phyloP scores from a whole-genome alignment of 345 rosid species.

The Triadica sebifera region DNA sequence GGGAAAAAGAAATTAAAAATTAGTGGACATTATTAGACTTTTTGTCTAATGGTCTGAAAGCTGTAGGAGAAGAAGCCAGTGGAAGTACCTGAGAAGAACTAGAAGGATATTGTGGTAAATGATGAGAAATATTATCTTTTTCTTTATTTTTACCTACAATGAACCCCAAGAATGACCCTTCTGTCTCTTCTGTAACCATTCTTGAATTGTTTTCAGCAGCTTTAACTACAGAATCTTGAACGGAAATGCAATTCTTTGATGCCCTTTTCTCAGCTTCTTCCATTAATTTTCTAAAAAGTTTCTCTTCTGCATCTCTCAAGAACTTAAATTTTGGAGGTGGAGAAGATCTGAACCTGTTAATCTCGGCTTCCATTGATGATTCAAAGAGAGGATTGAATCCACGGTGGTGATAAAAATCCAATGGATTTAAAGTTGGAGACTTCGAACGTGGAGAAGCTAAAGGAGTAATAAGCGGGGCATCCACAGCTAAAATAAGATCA shows the following conservation, averaged over 20 bases:
- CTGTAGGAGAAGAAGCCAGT: conserved; percentile 53
- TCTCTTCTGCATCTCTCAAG: conserved; percentile 92
- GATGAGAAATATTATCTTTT: conserved; percentile 34
- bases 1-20: conserved; percentile 10
- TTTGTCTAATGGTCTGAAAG: conserved; percentile 48
- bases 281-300: conserved; percentile 53
- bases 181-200: conserved; percentile 29
- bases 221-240: conserved; percentile 28
- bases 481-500: conserved; percentile 47
- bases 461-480: conserved; percentile 60
- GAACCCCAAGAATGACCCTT: conserved; percentile 63
- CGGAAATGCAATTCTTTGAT: conserved; percentile 19
- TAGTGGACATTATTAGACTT: conserved; percentile 21
- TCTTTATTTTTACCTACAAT: conserved; percentile 42
- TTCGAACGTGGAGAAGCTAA: conserved; percentile 62
- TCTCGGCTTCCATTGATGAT: conserved; percentile 51
- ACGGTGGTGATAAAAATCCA: conserved; percentile 45
- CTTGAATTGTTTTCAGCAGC: conserved; percentile 10
- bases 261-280: conserved; percentile 52
- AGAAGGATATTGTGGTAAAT: conserved; percentile 38
- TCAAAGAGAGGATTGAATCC: conserved; percentile 92
- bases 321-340: conserved; percentile 98
- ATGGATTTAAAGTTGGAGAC: conserved; percentile 35
- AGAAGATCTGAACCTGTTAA: conserved; percentile 51
- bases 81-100: conserved; percentile 66